Conservation (phyloP, 331 rosid genomes). For the Pyrus hybrid region DNA sequence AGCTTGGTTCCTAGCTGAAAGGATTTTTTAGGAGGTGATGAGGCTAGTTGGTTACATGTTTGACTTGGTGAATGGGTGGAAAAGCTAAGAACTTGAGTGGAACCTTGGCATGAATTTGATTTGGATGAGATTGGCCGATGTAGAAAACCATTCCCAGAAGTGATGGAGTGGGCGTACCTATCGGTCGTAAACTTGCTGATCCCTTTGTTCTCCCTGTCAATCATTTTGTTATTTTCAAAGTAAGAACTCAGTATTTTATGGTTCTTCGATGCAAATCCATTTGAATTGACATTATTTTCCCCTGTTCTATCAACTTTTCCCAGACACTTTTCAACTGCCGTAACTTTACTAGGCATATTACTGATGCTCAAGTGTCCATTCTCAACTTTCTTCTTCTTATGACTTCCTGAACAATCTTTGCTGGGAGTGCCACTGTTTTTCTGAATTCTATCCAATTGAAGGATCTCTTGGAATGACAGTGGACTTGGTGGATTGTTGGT, state of each 20-base stretch:
- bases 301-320: conserved; percentile 15
- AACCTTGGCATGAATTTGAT: conserved; percentile 13
- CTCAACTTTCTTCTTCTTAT: conserved; percentile 42
- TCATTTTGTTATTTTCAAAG: conserved; percentile 16
- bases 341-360: conserved; percentile 18
- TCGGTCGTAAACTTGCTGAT: conserved; percentile 10
- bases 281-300: conserved; percentile 5
- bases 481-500: conserved; percentile 28
- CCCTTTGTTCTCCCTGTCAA: conserved; percentile 14
- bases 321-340: conserved; percentile 14
- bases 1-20: conserved; percentile 14
- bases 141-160: conserved; percentile 19
- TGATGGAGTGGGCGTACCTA: conserved; percentile 22
- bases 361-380: conserved; percentile 23
- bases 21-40: conserved; percentile 6
- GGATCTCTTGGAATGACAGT: conserved; percentile 28
- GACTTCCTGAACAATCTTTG: conserved; percentile 19
- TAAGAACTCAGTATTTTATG: conserved; percentile 20
- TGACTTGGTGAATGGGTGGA: conserved; percentile 6
- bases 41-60: conserved; percentile 2
- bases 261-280: conserved; percentile 21
- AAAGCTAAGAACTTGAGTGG: conserved; percentile 1
- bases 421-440: conserved; percentile 18
- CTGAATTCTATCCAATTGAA: conserved; percentile 26
- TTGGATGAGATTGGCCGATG: conserved; percentile 20